phyloP scores from a whole-genome alignment of 202 grass and related monocot genomes.

The Eragrostis tef region DNA sequence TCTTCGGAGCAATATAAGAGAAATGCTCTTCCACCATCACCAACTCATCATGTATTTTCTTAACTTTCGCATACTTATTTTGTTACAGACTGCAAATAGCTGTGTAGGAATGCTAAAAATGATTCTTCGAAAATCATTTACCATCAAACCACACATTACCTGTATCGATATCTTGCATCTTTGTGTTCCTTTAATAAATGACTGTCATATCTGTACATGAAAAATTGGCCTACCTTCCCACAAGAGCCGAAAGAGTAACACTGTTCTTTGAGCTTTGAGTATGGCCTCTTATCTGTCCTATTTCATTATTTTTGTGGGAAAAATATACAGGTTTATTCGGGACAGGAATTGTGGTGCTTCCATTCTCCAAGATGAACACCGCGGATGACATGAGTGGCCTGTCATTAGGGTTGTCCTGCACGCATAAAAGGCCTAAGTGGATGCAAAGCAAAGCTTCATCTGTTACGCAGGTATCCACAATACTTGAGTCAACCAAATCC shows the following conservation, averaged over 20 bases:
- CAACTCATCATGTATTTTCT: not conserved
- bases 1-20: not conserved
- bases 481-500: not conserved
- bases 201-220: not conserved
- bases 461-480: not conserved
- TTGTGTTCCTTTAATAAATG: not conserved
- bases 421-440: constrained; percentile 37
- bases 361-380: constrained; percentile 40
- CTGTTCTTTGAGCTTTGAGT: not conserved
- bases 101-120: not conserved
- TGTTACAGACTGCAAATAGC: not conserved
- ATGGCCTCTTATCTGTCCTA: not conserved
- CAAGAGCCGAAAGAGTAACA: constrained; percentile 22
- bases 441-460: constrained; percentile 37
- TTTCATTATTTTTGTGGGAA: not conserved
- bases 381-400: constrained; percentile 44
- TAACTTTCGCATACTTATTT: not conserved
- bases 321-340: constrained; percentile 39
- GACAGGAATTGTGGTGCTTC: not conserved
- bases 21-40: not conserved
- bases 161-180: not conserved
- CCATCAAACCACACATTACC: not conserved
- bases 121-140: not conserved
- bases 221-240: constrained; percentile 7
- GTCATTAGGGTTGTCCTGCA: constrained; percentile 26